Evolutionary conservation across 805 yeast genomes (phyloP).

Genomic region (Yarrowia divulgata): DNA sequence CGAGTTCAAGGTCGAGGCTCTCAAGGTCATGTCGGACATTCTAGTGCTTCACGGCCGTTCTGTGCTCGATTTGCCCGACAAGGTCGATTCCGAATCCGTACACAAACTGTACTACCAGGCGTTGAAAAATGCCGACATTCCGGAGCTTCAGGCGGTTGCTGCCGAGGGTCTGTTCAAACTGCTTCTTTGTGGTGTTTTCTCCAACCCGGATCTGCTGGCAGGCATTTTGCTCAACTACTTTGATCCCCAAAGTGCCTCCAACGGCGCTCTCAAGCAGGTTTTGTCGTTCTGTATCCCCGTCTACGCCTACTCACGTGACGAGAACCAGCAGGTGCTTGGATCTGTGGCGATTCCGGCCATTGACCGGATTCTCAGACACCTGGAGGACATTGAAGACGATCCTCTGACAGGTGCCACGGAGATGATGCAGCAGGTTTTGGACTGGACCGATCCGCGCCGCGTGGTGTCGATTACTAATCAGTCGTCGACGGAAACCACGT

Average conservation of each 20-base stretch:
- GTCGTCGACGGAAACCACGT: constrained; percentile 9
- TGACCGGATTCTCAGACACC: constrained; percentile 50
- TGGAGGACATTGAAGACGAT: constrained; percentile 56
- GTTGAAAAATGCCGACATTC: constrained; percentile 58
- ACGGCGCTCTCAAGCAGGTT: constrained; percentile 75
- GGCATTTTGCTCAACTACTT: constrained; percentile 76
- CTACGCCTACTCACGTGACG: constrained; percentile 75
- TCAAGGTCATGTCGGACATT: constrained; percentile 78
- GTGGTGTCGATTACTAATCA: constrained; percentile 38
- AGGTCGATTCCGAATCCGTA: constrained; percentile 65
- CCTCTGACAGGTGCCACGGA: constrained; percentile 55
- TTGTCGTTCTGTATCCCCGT: constrained; percentile 89
- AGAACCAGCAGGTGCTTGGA: constrained; percentile 72
- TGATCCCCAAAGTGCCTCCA: constrained; percentile 67
- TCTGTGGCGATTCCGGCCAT: constrained; percentile 49
- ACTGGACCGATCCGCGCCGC: constrained; percentile 80
- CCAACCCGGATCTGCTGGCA: constrained; percentile 66
- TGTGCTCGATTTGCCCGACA: constrained; percentile 66
- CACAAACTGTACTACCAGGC: constrained; percentile 75
- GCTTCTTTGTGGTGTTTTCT: constrained; percentile 75
- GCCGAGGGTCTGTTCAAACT: constrained; percentile 89
- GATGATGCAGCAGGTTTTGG: constrained; percentile 72
- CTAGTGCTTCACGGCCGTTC: constrained; percentile 76
- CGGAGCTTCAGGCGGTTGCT: constrained; percentile 75
- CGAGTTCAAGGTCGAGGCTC: constrained; percentile 64